These are phyloP conservation scores for Phytopythium sindhum DNA, from an alignment of 352 stramenopile species.

Conservation along the genomic window DNA sequence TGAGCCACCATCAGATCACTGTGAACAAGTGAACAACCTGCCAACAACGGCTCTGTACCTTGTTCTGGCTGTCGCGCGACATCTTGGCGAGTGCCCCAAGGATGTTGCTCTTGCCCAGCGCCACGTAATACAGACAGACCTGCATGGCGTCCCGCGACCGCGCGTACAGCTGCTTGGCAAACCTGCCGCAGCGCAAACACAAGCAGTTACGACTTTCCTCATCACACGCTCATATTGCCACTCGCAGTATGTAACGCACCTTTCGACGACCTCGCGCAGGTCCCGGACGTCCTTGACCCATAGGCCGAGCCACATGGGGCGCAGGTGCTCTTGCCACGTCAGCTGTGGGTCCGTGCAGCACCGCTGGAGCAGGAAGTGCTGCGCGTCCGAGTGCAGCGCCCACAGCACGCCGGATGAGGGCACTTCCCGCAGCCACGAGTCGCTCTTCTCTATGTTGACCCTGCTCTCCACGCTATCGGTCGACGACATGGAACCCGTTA, in stretches of 20 bases:
- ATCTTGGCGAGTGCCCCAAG: constrained; percentile 70
- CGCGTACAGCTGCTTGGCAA: constrained; percentile 67
- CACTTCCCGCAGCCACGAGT: constrained; percentile 35
- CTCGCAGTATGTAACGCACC: no score
- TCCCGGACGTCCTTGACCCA: constrained; percentile 81
- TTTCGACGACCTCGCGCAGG: constrained; percentile 60
- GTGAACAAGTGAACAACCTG: neutral
- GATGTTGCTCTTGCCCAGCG: constrained; percentile 78
- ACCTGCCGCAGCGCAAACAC: constrained; percentile 20
- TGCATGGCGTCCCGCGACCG: constrained; percentile 70
- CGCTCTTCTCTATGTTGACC: neutral
- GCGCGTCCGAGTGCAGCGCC: constrained; percentile 82
- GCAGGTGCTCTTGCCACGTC: constrained; percentile 58
- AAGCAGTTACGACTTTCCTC: neutral
- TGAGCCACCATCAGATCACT: neutral
- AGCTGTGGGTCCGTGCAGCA: constrained; percentile 46
- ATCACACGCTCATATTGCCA: neutral
- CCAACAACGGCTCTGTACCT: constrained; percentile 29
- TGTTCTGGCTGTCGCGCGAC: constrained; percentile 63
- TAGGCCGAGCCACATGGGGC: constrained; percentile 69
- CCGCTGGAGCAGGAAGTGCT: constrained; percentile 71
- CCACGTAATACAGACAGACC: constrained; percentile 72
- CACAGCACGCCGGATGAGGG: constrained; percentile 74
- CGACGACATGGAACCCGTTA: neutral
- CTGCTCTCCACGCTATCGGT: neutral